These are phyloP conservation scores for Raphanus hybrid DNA, from an alignment of 441 rosid genomes.

Conservation along the genomic window DNA sequence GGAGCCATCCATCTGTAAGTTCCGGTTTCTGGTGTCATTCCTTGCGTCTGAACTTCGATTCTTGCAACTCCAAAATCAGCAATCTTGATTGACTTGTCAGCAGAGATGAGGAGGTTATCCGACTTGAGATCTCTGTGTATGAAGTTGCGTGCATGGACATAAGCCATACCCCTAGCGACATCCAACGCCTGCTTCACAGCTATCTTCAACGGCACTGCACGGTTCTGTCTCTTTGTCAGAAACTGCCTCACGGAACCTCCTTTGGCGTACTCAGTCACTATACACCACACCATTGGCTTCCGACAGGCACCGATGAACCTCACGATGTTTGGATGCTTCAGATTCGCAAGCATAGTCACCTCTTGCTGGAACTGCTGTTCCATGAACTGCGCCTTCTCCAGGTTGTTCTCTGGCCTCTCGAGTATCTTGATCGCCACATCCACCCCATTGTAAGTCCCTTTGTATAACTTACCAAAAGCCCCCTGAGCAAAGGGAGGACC, in stretches of 20 bases:
- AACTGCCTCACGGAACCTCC: conserved; percentile 92
- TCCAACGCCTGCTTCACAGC: conserved; percentile 93
- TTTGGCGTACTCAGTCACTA: conserved; percentile 86
- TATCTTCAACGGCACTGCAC: conserved; percentile 73
- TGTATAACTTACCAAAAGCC: conserved; percentile 84
- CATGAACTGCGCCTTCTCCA: conserved; percentile 72
- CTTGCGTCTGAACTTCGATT: conserved; percentile 92
- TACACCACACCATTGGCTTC: conserved; percentile 88
- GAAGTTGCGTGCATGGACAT: conserved; percentile 75
- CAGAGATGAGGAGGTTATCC: conserved; percentile 78
- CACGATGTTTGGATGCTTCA: conserved; percentile 82
- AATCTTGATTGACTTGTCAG: conserved; percentile 85
- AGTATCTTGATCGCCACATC: conserved; percentile 88
- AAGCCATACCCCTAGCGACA: conserved; percentile 91
- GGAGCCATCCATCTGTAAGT: conserved; percentile 98
- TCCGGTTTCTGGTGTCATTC: conserved; percentile 95
- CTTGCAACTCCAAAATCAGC: conserved; percentile 98
- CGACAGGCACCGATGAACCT: conserved; percentile 85
- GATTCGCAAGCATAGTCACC: conserved; percentile 84
- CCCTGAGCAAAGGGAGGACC: conserved; percentile 91
- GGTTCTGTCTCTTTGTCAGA: conserved; percentile 65
- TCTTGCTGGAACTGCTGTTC: conserved; percentile 95
- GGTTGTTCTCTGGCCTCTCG: conserved; percentile 78
- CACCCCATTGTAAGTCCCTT: conserved; percentile 84
- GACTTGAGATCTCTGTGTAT: conserved; percentile 90